These are phyloP conservation scores for Scutellaria galericulata DNA, from an alignment of 257 asterid genomes.

Conservation along the genomic window DNA sequence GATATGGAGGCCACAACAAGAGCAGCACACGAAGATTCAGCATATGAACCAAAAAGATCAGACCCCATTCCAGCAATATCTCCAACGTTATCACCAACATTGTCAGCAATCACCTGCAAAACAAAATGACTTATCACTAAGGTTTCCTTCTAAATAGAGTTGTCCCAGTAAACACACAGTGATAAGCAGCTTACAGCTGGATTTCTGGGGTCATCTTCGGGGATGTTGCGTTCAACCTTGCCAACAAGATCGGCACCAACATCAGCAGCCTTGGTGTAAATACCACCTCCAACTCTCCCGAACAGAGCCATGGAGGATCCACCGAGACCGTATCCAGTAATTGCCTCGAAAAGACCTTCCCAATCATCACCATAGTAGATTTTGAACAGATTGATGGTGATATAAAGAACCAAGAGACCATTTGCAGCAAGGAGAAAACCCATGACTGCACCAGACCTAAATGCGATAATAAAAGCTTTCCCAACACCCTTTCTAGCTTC, in stretches of 20 bases:
- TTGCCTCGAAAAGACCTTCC: slow-evolving; percentile 93
- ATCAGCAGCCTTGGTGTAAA: slow-evolving; percentile 75
- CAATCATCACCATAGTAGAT: slow-evolving; percentile 86
- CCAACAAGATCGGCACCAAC: slow-evolving; percentile 70
- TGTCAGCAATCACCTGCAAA: slow-evolving; percentile 90
- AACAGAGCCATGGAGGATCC: slow-evolving; percentile 96
- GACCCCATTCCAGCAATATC: slow-evolving; percentile 96
- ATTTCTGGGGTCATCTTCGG: slow-evolving; percentile 66
- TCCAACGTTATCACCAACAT: slow-evolving; percentile 95
- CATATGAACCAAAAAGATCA: slow-evolving; percentile 72
- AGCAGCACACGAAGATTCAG: slow-evolving; percentile 75
- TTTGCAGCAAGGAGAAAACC: slow-evolving; percentile 94
- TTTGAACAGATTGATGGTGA: slow-evolving; percentile 79
- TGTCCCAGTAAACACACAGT: neutral
- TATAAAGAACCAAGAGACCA: slow-evolving; percentile 81
- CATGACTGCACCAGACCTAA: slow-evolving; percentile 90
- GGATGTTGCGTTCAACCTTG: slow-evolving; percentile 61
- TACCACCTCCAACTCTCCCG: slow-evolving; percentile 96
- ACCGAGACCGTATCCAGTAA: slow-evolving; percentile 91
- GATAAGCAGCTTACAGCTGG: slow-evolving; percentile 56
- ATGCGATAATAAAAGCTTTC: slow-evolving; percentile 65
- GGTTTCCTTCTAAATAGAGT: slow-evolving; percentile 8
- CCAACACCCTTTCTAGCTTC: slow-evolving; percentile 94
- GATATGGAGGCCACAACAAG: slow-evolving; percentile 75
- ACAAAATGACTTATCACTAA: slow-evolving; percentile 34